phyloP scores from a whole-genome alignment of 164 flowering plant genomes.

The Houttuynia cordata region DNA sequence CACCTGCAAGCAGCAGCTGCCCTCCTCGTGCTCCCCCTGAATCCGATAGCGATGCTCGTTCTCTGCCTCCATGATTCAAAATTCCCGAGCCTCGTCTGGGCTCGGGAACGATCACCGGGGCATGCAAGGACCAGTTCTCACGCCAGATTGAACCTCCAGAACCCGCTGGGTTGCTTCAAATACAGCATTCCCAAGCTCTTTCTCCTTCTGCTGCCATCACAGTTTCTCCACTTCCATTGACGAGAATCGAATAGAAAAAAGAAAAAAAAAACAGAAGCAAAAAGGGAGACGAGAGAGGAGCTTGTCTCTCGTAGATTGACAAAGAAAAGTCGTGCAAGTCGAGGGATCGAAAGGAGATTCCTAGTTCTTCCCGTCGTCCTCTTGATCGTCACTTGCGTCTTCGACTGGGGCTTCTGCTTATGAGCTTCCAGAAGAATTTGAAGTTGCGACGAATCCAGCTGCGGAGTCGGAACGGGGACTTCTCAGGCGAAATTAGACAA shows the following conservation, averaged over 20 bases:
- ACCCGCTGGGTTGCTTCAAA: constrained; percentile 44
- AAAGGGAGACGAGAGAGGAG: too few species aligned
- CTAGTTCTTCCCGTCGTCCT: too few species aligned
- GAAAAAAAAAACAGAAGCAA: too few species aligned
- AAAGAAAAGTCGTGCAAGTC: too few species aligned
- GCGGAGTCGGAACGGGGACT: too few species aligned
- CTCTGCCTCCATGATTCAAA: constrained; percentile 34
- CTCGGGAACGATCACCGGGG: constrained; percentile 27
- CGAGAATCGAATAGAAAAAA: background rate
- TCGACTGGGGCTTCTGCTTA: too few species aligned
- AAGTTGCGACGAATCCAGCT: too few species aligned
- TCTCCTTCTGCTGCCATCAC: constrained; percentile 3
- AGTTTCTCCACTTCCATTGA: too few species aligned
- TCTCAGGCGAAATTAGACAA: too few species aligned
- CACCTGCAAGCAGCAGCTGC: constrained; percentile 42
- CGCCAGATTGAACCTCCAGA: constrained; percentile 5
- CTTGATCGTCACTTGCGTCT: too few species aligned
- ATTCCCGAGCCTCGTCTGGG: constrained; percentile 34
- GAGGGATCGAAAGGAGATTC: too few species aligned
- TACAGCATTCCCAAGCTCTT: constrained; percentile 24
- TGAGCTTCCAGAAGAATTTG: too few species aligned
- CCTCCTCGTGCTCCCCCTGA: constrained; percentile 12
- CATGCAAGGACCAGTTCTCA: constrained; percentile 18
- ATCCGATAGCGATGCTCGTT: constrained; percentile 19
- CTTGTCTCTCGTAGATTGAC: background rate